Base-by-base conservation (phyloP, 2,329 filamentous ascomycete genomes). In the Fusarium avenaceum region DNA sequence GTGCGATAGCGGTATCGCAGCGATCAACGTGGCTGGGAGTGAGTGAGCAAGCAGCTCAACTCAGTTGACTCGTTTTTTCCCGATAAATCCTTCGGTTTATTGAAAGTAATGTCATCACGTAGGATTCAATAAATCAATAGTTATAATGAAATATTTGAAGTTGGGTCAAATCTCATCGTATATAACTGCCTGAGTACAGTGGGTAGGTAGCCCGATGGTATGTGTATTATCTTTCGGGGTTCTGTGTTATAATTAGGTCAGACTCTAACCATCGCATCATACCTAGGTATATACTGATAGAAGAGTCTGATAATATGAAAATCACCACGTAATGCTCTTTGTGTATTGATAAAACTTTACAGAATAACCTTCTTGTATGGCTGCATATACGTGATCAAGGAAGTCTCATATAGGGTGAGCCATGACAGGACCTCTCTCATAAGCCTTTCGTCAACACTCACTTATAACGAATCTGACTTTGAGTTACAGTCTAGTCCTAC, bases 1-100 rank as follows among this genome's bases (percentile, higher is more conserved):
- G 53, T 54, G 62, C 64, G 62, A 72, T 60, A 72, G 55, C 71
- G 71, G 51, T 72, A 69, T 67, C 68, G 64, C 71, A 70, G 57
- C 39, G 42, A 56, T 63, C 46, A 51, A 33, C 55, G 64, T 62
- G 57, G 57, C 55, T 67, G 43, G 42, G 45, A 28, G 48, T 62
- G 45, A 28, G 48, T 62, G 51, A 58, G 45, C 62, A 65, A 65
- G 47, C 30, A 6, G 30, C 32, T 43, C 30, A 7, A 30, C 32
- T 43, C 28, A 9, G 7, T 59, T 64, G 52, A 65, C 45, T 64
- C 60, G 65, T 17, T 45, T 24, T n/a, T 15, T 17, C 19, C 19
- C 9, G 9, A n/a, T 6, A 7, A 32, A 26, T 62, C 19, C 30
- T 50, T 26, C 17, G 3, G n/a, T 5, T 2, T 38, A 10, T 19